Base-by-base conservation (phyloP, 2,329 filamentous ascomycete species). In the Pochonia chlamydosporia region DNA sequence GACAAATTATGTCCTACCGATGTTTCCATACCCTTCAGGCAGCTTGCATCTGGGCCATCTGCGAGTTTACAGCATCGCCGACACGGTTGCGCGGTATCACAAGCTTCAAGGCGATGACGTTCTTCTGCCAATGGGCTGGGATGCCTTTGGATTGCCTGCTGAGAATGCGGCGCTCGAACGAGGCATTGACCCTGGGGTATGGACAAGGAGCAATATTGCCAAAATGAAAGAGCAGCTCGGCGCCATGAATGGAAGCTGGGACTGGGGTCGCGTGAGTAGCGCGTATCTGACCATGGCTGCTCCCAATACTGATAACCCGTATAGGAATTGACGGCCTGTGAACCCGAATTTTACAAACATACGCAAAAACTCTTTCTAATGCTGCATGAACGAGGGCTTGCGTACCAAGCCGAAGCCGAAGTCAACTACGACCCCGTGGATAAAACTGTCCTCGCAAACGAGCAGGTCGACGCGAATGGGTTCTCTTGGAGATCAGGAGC, bases 1-100 rank as follows among this genome's bases (percentile, higher is more conserved):
- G 25, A 43, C 21, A 8, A 47, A 74, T 64, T 95, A 92, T 63
- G 81, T 95, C 52, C 73, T 95, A 46, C 85, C 90, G 54, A 96
- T 96, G 90, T 95, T 95, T 61, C 90, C 90, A 0, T 96, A 96
- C 63, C 90, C 90, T 1, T 95, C 90, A 0, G 90, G 90, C 25
- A 84, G 82, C 25, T 76, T 96, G 24, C 90, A 96, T 63, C 81
- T 95, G 51, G 90, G 90, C 13, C 90, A 96, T 64, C 72, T 95
- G 33, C 83, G 90, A 40, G 89, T 95, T 43, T 96, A 95, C 70
- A 89, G 89, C 31, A 93, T 96, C 54, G 89, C 89, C 51, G 90
- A 96, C 69, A 86, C 91, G 9, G 70, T 95, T 44, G 82, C 89
- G 13, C 79, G 90, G 46, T 95, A 84, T 61, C 81, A 84, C 57